Evolutionary conservation across 805 yeast genomes (phyloP).

Genomic region (Ogataea kodamae): DNA sequence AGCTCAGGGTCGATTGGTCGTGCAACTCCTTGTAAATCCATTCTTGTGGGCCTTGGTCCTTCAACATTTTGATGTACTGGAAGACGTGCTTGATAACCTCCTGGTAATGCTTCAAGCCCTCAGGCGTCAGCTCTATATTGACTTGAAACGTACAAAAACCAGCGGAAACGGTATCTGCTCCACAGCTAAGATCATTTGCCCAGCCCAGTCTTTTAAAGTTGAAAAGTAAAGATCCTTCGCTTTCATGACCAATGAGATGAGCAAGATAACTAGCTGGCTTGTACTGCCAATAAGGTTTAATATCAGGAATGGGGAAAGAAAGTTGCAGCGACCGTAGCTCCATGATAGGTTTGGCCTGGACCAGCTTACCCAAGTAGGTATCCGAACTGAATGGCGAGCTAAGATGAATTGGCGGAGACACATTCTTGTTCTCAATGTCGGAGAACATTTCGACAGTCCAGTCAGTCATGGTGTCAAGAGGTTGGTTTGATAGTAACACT

Average conservation of each 20-base stretch:
- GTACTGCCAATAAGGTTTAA: constrained; percentile 58
- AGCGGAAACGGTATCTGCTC: constrained; percentile 60
- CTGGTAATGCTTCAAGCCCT: constrained; percentile 64
- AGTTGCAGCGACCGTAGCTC: constrained; percentile 66
- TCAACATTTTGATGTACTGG: constrained; percentile 67
- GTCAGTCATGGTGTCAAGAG: constrained; percentile 61
- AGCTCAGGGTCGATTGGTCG: constrained; percentile 63
- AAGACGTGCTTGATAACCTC: constrained; percentile 58
- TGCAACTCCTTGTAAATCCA: constrained; percentile 80
- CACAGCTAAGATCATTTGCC: constrained; percentile 78
- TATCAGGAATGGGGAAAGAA: constrained; percentile 73
- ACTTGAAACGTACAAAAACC: constrained; percentile 68
- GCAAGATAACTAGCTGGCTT: constrained; percentile 70
- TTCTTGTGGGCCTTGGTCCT: constrained; percentile 56
- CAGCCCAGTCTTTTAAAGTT: constrained; percentile 68
- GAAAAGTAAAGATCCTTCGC: constrained; percentile 76
- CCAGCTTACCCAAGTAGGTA: constrained; percentile 48
- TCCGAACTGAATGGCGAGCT: constrained; percentile 45
- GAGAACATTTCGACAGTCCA: constrained; percentile 71
- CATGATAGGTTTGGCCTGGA: constrained; percentile 78
- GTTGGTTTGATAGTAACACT: constrained; percentile 79
- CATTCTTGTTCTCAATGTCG: constrained; percentile 51
- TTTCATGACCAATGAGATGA: constrained; percentile 91
- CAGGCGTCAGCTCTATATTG: constrained; percentile 70
- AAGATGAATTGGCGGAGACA: constrained; percentile 43